Base-by-base conservation (phyloP, 768 basidiomycete genomes). In the Atractiella rhizophila region DNA sequence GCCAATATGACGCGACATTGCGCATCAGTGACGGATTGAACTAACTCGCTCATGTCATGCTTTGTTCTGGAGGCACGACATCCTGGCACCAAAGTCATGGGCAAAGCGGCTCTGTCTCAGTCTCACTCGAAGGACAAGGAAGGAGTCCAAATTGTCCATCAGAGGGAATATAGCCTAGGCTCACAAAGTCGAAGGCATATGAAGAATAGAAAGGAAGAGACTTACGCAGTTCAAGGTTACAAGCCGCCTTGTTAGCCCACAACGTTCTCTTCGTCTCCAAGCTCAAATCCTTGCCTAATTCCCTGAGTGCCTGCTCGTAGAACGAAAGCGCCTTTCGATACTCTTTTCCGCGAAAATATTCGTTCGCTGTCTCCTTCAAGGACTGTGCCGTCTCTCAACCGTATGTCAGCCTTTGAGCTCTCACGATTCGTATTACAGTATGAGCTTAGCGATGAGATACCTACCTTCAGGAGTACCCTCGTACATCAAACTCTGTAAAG, bases 361-460 rank as follows among this genome's bases (percentile, higher is more conserved):
- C 83, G 55, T 94, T 96, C 4, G 85, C 91, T 56, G 88, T 81
- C 39, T 81, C 73, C 58, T 91, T 94, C 61, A 94, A 91, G 54
- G 78, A 85, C 46, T 70, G 66, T 1, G 88, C 82, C 48, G 82
- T 64, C 57, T 96, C 91, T 88, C 48, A 21, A 30, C 30, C 13
- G 29, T 30, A 11, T 11, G 11, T 16, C 29, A 30, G 29, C 11
- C 11, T 30, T 30, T 30, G 11, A 16, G 29, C 29, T 11, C 11
- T 30, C 11, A 16, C 11, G 16, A 30, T 11, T 11, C 29, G 11
- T 11, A 16, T 16, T 16, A 30, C 29, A 30, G 11, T 16, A 11
- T 16, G 15, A 6, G 28, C 16, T 13, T 16, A 3, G 4, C 13
- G 13, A 13, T n/a, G 31, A 34, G 25, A 25, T 58, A 69, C 80